Evolutionary conservation across 2,329 filamentous ascomycete genomes (phyloP).

Genomic region (Epichloe coenophiala): DNA sequence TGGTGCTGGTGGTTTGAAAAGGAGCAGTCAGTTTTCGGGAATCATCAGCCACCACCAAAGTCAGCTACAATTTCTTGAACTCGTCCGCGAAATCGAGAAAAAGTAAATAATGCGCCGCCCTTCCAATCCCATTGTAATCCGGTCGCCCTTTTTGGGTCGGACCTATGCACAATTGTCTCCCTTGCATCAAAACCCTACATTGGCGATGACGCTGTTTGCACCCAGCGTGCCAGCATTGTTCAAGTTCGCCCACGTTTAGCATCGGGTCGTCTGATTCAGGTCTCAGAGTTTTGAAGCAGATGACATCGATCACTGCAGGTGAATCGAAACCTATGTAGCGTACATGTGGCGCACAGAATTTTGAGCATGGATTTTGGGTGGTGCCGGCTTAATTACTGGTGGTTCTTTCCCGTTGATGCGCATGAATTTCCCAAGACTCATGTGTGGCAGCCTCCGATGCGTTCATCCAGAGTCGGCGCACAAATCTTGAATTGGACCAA

Average conservation of each 20-base stretch:
- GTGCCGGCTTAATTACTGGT: neutral
- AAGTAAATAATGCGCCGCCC: neutral
- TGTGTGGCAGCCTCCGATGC: neutral
- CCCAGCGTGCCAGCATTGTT: neutral
- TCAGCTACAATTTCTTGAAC: too few relatives aligned
- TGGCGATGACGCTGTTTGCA: neutral
- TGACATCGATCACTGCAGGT: conserved; percentile 10
- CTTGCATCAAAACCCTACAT: neutral
- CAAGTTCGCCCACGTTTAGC: neutral
- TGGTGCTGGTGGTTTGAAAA: too few relatives aligned
- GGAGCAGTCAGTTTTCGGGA: too few relatives aligned
- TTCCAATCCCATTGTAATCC: neutral
- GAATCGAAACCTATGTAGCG: conserved; percentile 5
- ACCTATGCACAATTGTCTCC: neutral
- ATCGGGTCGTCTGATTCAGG: neutral
- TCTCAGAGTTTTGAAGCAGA: neutral
- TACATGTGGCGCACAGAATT: neutral
- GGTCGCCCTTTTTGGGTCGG: neutral
- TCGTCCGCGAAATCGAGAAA: too few relatives aligned
- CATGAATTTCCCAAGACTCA: neutral
- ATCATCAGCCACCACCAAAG: too few relatives aligned
- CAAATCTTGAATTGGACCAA: too few relatives aligned
- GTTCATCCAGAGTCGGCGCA: neutral
- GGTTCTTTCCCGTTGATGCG: neutral
- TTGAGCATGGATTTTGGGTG: neutral